These are phyloP conservation scores for Ogataea paradorogensis DNA, from an alignment of 805 yeast genomes.

Conservation along the genomic window DNA sequence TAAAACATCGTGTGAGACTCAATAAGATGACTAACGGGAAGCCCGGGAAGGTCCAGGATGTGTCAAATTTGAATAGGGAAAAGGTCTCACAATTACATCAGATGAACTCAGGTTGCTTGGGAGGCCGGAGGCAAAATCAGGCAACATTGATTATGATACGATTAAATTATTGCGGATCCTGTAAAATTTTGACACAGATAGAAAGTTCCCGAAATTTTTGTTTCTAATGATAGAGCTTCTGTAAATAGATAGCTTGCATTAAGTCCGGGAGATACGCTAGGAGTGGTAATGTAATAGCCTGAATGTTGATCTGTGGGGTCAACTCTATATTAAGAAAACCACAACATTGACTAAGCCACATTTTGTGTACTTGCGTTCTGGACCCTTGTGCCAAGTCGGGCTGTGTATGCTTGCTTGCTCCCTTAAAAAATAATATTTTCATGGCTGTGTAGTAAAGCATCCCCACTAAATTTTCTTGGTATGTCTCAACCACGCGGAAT, in stretches of 20 bases:
- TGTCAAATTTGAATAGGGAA: background rate
- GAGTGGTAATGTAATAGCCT: no score
- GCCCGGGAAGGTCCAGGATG: slow-evolving; percentile 1
- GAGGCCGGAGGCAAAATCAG: background rate
- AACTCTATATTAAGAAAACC: no score
- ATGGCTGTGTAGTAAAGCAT: background rate
- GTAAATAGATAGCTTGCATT: slow-evolving; percentile 3
- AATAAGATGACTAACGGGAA: background rate
- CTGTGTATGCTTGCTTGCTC: background rate
- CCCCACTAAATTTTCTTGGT: background rate
- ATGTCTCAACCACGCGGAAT: slow-evolving; percentile 31
- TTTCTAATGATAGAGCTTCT: no score
- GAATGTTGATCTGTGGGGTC: no score
- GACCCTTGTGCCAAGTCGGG: background rate
- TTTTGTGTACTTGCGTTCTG: no score
- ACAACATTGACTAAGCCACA: no score
- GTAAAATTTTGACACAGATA: slow-evolving; percentile 4
- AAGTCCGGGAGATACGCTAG: slow-evolving; percentile 3
- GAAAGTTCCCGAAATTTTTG: slow-evolving; percentile 14
- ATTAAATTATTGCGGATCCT: background rate
- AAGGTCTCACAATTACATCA: background rate
- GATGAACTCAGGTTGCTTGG: background rate
- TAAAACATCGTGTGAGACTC: background rate
- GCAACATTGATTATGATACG: background rate
- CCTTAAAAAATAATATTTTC: background rate